Evolutionary conservation across 2,329 filamentous ascomycete genomes (phyloP), one percentile per base, ranked within the genome.

Genomic region (Emergomyces pasteurianus): DNA sequence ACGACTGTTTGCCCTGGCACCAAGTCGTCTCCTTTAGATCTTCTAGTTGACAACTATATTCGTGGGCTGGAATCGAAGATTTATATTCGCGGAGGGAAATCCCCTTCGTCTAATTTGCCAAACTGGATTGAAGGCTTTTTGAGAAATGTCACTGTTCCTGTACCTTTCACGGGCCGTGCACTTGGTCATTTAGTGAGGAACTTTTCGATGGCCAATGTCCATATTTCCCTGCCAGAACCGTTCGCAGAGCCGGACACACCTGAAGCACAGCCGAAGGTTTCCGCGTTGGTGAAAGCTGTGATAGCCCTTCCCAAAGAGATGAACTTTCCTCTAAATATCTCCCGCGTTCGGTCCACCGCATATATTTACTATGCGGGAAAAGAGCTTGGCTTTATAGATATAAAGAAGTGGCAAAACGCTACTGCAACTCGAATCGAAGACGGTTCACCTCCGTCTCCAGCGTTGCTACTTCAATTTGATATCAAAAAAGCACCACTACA

Each of bases 101-200:
- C 84, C 31, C 83, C 86, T 2, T 81, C 81, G 21, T 78, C 82
- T 1, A 79, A 85, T 40, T 89, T 90, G 0, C 94, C 94, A 0
- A 78, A 80, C 53, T 99, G 94, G 94, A 82, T 96, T 55, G 82
- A 83, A 16, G 85, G 92, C 58, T 80, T 99, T 26, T 78, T 97
- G 43, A 85, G 86, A 53, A 90, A 88, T 66, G 83, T 97, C 58
- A 92, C 87, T 0, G 80, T 97, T 0, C 91, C 92, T 2, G 78
- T 97, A 7, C 88, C 90, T 6, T 88, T 97, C 64, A 89, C 90
- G 0, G 90, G 90, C 5, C 84, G 86, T 62, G 86, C 86, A 0
- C 86, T 96, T 67, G 90, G 91, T 65, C 86, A 88, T 65, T 77
- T 96, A 18, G 88, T 99, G 70, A 87, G 86, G 66, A 92, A 94